These are phyloP conservation scores for Lagenidium giganteum DNA, from an alignment of 352 stramenopile species.

Conservation along the genomic window DNA sequence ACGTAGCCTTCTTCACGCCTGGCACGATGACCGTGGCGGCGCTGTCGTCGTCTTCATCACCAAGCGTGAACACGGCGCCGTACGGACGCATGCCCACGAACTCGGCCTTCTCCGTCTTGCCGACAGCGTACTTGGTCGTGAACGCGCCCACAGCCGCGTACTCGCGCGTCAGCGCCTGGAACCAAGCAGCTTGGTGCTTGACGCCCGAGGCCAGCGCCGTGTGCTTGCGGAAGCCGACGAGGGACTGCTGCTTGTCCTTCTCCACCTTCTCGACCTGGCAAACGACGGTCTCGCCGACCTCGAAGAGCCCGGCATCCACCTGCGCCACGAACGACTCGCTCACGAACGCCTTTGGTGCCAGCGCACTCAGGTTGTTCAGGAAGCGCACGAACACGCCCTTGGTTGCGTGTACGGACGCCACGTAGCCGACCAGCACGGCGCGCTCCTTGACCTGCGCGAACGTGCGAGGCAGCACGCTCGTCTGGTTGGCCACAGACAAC, in stretches of 20 bases:
- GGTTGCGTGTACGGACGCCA: constrained; percentile 52
- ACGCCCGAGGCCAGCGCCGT: constrained; percentile 17
- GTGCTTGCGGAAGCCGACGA: constrained; percentile 44
- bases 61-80: constrained; percentile 57
- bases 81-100: constrained; percentile 69
- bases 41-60: constrained; percentile 45
- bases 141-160: constrained; percentile 7
- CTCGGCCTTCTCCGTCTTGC: constrained; percentile 61
- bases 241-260: constrained; percentile 50
- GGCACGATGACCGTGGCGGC: constrained; percentile 51
- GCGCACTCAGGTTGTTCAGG: constrained; percentile 64
- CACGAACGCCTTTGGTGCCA: constrained; percentile 57
- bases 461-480: constrained; percentile 34
- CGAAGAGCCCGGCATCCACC: constrained; percentile 55
- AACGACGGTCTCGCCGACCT: constrained; percentile 69
- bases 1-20: constrained; percentile 20
- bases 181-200: constrained; percentile 33
- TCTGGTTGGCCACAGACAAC: constrained; percentile 30
- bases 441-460: constrained; percentile 48
- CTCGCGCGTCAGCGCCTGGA: constrained; percentile 40
- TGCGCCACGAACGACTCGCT: constrained; percentile 49
- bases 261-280: constrained; percentile 60
- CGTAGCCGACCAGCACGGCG: constrained; percentile 53
- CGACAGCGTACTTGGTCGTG: constrained; percentile 26
- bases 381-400: constrained; percentile 79